Conservation (phyloP, 257 asterid genomes). For the Solanum sejunctum region DNA sequence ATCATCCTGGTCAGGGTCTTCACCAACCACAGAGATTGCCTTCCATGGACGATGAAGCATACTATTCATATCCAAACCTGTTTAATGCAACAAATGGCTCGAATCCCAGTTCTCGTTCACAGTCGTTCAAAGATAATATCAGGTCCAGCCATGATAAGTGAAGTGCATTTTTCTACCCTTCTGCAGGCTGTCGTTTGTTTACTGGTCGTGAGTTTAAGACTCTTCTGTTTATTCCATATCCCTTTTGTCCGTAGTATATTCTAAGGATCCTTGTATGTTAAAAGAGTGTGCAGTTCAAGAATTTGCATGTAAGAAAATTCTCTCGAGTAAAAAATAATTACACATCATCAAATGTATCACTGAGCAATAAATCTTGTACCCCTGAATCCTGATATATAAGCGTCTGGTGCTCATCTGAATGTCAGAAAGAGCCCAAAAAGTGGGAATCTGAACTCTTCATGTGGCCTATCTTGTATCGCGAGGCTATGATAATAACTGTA, state of each 20-base stretch:
- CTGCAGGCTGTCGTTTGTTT: neutral
- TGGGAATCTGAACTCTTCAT: neutral
- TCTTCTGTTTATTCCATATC: neutral
- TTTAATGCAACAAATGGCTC: slow-evolving; percentile 44
- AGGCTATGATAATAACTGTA: neutral
- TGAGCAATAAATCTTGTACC: neutral
- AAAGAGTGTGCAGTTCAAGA: neutral
- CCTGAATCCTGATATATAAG: neutral
- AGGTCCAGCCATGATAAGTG: slow-evolving; percentile 18
- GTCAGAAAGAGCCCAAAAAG: neutral
- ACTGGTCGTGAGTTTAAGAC: neutral
- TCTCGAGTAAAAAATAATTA: neutral
- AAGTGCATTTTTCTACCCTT: neutral
- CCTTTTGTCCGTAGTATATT: neutral
- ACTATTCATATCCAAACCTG: slow-evolving; percentile 72
- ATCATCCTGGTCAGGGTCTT: slow-evolving; percentile 12
- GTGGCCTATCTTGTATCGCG: neutral
- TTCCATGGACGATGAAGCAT: slow-evolving; percentile 64
- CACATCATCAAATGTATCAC: neutral
- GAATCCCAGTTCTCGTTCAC: slow-evolving; percentile 18
- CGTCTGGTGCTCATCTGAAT: neutral
- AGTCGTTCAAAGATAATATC: slow-evolving; percentile 32
- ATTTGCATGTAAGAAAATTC: neutral
- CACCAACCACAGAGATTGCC: slow-evolving; percentile 68
- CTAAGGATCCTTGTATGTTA: neutral